phyloP scores from a whole-genome alignment of 2,329 filamentous ascomycete genomes.

The Penicillium psychrosexuale region DNA sequence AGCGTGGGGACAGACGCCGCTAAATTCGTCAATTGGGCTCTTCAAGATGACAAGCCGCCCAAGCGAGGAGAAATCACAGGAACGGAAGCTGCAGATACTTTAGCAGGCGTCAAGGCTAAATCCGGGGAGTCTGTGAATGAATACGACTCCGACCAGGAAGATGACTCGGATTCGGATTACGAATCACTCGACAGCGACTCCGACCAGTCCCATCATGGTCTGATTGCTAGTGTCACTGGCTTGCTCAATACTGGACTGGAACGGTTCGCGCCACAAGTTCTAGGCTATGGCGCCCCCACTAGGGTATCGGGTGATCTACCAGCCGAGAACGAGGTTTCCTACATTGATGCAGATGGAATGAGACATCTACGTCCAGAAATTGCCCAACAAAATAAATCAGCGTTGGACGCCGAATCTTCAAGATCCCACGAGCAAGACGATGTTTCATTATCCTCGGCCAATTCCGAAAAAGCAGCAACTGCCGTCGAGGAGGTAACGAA shows the following conservation, averaged over 20 bases:
- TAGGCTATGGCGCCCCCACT: constrained; percentile 46
- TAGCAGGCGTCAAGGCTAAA: neutral
- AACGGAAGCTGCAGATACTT: neutral
- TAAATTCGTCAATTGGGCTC: constrained; percentile 80
- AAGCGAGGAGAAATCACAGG: constrained; percentile 24
- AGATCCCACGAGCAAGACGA: constrained; percentile 13
- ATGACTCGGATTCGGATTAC: constrained; percentile 20
- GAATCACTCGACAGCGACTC: constrained; percentile 14
- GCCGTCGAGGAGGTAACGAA: constrained; percentile 18
- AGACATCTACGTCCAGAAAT: neutral
- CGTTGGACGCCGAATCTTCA: neutral
- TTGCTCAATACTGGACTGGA: constrained; percentile 46
- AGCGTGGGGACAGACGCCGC: constrained; percentile 75
- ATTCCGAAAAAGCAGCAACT: constrained; percentile 20
- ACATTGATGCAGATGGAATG: neutral
- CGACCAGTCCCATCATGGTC: constrained; percentile 29
- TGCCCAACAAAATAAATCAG: neutral
- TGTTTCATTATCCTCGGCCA: constrained; percentile 18
- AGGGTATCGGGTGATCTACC: constrained; percentile 10
- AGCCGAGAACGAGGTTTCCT: neutral
- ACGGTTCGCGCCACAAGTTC: constrained; percentile 51
- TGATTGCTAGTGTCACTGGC: constrained; percentile 38
- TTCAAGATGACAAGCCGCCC: constrained; percentile 47
- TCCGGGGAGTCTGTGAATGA: constrained; percentile 1
- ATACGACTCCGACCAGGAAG: constrained; percentile 8